Evolutionary conservation across 1,284 basidiomycete genomes (phyloP).

Genomic region (Boletus chippewaensis): DNA sequence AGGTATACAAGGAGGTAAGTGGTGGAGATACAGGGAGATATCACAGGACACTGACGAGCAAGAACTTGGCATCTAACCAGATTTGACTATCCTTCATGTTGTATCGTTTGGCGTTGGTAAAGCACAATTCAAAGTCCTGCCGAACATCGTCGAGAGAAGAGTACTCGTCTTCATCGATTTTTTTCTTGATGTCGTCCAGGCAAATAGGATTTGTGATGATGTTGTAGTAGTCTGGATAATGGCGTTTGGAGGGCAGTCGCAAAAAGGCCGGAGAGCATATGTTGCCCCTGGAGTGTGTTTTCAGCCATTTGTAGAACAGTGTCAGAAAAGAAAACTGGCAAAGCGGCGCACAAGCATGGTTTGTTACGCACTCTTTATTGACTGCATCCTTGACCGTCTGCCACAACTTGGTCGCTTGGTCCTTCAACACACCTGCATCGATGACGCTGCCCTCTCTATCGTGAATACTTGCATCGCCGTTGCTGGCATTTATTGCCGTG

Average conservation of each 20-base stretch:
- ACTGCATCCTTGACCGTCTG: conserved; percentile 70
- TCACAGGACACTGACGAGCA: conserved; percentile 36
- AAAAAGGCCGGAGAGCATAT: conserved; percentile 68
- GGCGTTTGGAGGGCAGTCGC: conserved; percentile 66
- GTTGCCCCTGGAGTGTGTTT: conserved; percentile 47
- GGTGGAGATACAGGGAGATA: not conserved
- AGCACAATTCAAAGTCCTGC: conserved; percentile 80
- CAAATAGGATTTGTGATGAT: conserved; percentile 74
- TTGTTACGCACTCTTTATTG: conserved; percentile 72
- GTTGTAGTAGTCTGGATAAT: conserved; percentile 88
- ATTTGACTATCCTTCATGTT: conserved; percentile 84
- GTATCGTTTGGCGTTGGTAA: conserved; percentile 85
- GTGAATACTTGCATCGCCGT: conserved; percentile 23
- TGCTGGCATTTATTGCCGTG: conserved; percentile 27
- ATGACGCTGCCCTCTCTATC: conserved; percentile 22
- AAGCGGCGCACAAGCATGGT: conserved; percentile 30
- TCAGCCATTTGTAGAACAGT: conserved; percentile 22
- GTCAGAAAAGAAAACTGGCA: conserved; percentile 31
- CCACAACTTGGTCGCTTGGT: conserved; percentile 50
- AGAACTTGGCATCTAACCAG: conserved; percentile 74
- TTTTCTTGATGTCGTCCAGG: conserved; percentile 79
- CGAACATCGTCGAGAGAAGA: conserved; percentile 64
- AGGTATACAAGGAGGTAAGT: conserved; percentile 6
- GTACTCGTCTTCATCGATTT: conserved; percentile 64
- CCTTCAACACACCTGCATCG: conserved; percentile 31